A percentile compares a stretch with the other conserved stretches of the same genome.
Conservation (phyloP, 345 rosid species). For the Carallia brachiata region DNA sequence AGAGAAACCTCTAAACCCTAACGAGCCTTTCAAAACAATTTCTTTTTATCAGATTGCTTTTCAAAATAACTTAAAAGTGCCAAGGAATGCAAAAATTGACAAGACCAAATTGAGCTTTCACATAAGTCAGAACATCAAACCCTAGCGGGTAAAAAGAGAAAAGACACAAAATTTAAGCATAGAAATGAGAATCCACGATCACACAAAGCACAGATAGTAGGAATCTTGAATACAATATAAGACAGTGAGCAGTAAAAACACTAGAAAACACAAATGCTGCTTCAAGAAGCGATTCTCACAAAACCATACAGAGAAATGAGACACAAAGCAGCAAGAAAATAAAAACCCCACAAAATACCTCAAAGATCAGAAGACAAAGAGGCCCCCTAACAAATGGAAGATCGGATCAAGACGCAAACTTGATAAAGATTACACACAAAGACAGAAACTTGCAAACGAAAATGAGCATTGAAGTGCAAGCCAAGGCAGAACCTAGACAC, state of each 20-base stretch:
- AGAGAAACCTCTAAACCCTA: slow-evolving; percentile 11
- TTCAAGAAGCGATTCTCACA: neutral
- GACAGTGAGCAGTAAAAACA: neutral
- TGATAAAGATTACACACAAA: no score
- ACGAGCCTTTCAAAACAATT: neutral
- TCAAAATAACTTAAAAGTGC: no score
- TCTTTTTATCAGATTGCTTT: neutral
- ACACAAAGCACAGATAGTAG: no score
- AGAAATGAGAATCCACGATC: no score
- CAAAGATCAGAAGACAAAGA: neutral
- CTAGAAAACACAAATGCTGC: neutral
- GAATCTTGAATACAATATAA: neutral
- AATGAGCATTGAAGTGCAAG: no score
- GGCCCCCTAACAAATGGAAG: neutral
- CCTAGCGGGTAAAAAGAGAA: neutral
- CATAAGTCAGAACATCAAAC: neutral
- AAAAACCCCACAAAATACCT: neutral
- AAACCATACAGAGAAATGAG: neutral
- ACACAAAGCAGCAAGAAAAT: neutral
- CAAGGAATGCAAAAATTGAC: neutral
- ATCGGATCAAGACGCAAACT: slow-evolving; percentile 3
- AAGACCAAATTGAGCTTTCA: neutral
- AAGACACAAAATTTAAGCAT: no score
- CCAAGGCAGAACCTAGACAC: no score
- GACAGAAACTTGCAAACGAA: no score